These are phyloP conservation scores for Cystofilobasidium bisporidii DNA, from an alignment of 768 basidiomycete species.

Conservation along the genomic window DNA sequence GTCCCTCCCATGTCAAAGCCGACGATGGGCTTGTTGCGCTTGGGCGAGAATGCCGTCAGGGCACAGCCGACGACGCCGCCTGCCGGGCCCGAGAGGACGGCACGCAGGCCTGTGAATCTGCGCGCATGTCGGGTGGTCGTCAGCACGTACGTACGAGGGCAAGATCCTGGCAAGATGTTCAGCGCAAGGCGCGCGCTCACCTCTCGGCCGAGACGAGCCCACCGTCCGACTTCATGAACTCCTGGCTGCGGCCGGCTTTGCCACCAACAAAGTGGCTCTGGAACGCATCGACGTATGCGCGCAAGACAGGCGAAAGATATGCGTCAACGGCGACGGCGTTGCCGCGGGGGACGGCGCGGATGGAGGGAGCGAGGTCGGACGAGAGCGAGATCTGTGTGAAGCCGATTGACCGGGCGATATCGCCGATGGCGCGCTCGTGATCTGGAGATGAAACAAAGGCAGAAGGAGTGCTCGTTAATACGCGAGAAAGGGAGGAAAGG, in stretches of 20 bases:
- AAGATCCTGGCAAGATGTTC: too few relatives aligned
- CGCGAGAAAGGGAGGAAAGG: too few relatives aligned
- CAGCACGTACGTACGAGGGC: too few relatives aligned
- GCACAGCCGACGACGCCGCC: slow-evolving; percentile 32
- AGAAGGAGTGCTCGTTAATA: too few relatives aligned
- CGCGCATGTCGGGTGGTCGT: too few relatives aligned
- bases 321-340: slow-evolving; percentile 34
- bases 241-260: slow-evolving; percentile 22
- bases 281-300: slow-evolving; percentile 34
- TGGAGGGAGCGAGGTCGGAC: slow-evolving; percentile 27
- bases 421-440: slow-evolving; percentile 28
- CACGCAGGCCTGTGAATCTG: slow-evolving; percentile 28
- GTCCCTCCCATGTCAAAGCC: slow-evolving; percentile 33
- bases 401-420: slow-evolving; percentile 29
- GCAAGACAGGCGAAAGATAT: slow-evolving; percentile 34
- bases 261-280: slow-evolving; percentile 34
- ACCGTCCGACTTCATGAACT: slow-evolving; percentile 30
- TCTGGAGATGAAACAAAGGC: too few relatives aligned
- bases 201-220: slow-evolving; percentile 14
- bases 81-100: slow-evolving; percentile 32
- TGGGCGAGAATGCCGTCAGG: slow-evolving; percentile 28
- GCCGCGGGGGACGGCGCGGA: slow-evolving; percentile 35
- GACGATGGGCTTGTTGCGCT: slow-evolving; percentile 27
- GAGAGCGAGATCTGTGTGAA: slow-evolving; percentile 31
- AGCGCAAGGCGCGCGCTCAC: too few relatives aligned